These are phyloP conservation scores for Boletus sp. DNA, from an alignment of 768 basidiomycete genomes.

Conservation along the genomic window DNA sequence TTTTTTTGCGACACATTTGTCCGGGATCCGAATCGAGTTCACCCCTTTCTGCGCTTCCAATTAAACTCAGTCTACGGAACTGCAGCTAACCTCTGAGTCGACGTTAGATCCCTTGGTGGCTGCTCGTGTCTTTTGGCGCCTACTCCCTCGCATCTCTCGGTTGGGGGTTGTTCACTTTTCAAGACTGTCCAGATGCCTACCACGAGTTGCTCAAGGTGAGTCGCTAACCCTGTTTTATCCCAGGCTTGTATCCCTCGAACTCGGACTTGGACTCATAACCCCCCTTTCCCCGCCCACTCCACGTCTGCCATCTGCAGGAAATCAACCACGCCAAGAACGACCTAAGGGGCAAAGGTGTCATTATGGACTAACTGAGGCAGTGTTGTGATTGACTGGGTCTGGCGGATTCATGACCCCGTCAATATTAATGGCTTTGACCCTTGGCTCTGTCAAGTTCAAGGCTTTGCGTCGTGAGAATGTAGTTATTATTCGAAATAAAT, in stretches of 20 bases:
- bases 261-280: neutral
- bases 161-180: slow-evolving; percentile 68
- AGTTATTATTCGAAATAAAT: too few relatives aligned
- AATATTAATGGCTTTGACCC: too few relatives aligned
- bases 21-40: neutral
- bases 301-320: slow-evolving; percentile 43
- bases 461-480: too few relatives aligned
- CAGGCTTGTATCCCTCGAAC: neutral
- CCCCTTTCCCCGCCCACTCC: neutral
- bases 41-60: neutral
- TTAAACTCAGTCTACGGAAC: neutral
- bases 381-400: too few relatives aligned
- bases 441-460: too few relatives aligned
- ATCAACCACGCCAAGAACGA: slow-evolving; percentile 58
- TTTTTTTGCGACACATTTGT: neutral
- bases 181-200: slow-evolving; percentile 81
- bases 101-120: slow-evolving; percentile 75
- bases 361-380: slow-evolving; percentile 48
- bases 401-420: too few relatives aligned
- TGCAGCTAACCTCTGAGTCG: neutral
- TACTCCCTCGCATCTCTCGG: slow-evolving; percentile 79
- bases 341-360: slow-evolving; percentile 56
- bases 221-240: neutral
- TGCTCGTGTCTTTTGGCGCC: slow-evolving; percentile 75
- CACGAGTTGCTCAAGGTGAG: slow-evolving; percentile 58